These are phyloP conservation scores for Cercospora zeae-maydis DNA, from an alignment of 2,329 filamentous ascomycete genomes.

Conservation along the genomic window DNA sequence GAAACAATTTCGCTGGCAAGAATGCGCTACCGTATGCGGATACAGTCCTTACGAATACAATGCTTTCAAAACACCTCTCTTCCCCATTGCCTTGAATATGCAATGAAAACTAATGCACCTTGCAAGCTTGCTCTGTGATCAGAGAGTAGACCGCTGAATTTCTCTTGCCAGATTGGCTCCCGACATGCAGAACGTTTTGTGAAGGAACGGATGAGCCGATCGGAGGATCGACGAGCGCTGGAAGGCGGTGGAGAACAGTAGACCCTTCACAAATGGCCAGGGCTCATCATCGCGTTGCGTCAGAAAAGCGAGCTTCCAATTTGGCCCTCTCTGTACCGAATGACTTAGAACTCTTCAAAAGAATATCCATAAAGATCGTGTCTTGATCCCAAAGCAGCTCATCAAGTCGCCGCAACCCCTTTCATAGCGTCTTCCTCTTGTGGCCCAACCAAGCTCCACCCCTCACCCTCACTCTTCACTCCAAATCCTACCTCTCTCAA, in stretches of 20 bases:
- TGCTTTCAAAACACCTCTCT: background rate
- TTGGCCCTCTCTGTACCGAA: background rate
- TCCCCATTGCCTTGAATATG: background rate
- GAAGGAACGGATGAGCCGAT: background rate
- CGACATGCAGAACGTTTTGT: background rate
- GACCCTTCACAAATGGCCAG: no score
- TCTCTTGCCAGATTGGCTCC: no score
- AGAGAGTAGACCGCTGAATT: no score
- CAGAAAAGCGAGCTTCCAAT: background rate
- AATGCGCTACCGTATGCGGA: background rate
- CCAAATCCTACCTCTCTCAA: conserved; percentile 8
- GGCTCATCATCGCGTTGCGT: background rate
- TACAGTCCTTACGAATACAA: background rate
- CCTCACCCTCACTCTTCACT: background rate
- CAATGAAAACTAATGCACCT: background rate
- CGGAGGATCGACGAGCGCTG: no score
- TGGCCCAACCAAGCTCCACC: background rate
- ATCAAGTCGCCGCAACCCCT: background rate
- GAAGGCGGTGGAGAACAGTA: no score
- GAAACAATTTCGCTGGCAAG: background rate
- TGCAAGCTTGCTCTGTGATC: background rate
- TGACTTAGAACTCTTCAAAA: background rate
- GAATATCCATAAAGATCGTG: no score
- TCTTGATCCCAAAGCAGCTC: background rate
- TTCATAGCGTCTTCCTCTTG: background rate